Percentiles rank a stretch among this genome's conserved stretches.
phyloP scores from a whole-genome alignment of 1,284 basidiomycete genomes.

The Salmacisia buchloeana region DNA sequence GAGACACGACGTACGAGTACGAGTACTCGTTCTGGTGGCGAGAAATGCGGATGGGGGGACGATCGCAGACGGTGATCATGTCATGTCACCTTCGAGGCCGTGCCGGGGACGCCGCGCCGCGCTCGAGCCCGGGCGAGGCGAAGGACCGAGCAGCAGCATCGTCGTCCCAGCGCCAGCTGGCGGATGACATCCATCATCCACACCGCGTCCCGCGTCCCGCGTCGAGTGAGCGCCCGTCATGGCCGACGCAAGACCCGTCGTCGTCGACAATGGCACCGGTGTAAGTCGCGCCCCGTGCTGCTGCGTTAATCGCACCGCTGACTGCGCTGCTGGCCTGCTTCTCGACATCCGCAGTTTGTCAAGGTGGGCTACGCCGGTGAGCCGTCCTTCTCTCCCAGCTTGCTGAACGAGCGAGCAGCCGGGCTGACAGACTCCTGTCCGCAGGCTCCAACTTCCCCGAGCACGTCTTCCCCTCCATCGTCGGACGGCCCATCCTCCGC shows the following conservation, averaged over 20 bases:
- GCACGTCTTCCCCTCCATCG: constrained; percentile 93
- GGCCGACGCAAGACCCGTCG: constrained; percentile 62
- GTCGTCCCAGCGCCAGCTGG: no score
- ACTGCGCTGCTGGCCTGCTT: neutral
- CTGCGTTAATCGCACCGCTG: constrained; percentile 3
- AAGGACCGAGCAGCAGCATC: no score
- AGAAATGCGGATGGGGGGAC: no score
- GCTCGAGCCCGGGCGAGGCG: no score
- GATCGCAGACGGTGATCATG: no score
- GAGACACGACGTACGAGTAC: no score
- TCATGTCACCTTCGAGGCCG: no score
- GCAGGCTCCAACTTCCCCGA: constrained; percentile 72
- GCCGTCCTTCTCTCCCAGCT: constrained; percentile 57
- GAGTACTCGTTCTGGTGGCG: no score
- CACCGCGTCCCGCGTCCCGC: neutral
- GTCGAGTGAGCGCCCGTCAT: constrained; percentile 18
- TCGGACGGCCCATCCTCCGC: constrained; percentile 92
- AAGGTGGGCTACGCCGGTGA: constrained; percentile 91
- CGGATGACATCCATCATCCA: neutral
- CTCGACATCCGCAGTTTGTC: constrained; percentile 55
- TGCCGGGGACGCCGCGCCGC: no score
- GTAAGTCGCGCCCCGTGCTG: constrained; percentile 54
- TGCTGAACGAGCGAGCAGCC: neutral
- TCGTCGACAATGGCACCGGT: constrained; percentile 96
- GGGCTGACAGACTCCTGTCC: neutral